Percentiles rank a stretch among this genome's conserved stretches.
phyloP scores from a whole-genome alignment of 129 eudicot species.

The Lactuca saligna region DNA sequence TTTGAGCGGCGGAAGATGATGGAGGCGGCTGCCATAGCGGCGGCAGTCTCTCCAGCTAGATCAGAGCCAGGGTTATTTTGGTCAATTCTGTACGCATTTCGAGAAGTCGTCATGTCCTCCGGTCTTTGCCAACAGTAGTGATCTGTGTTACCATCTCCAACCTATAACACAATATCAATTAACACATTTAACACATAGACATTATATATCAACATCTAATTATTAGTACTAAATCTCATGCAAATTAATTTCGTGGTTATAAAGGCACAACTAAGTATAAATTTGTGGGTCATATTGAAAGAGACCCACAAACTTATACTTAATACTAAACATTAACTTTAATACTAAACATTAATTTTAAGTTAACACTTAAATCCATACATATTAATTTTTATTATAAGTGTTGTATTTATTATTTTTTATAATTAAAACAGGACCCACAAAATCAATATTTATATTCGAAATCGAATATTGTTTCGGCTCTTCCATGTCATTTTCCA shows the following conservation, averaged over 20 bases:
- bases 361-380: not conserved
- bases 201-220: not conserved
- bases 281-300: not conserved
- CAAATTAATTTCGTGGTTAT: too few relatives aligned
- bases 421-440: not conserved
- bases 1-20: conserved; percentile 60
- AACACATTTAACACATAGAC: not conserved
- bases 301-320: conserved; percentile 8
- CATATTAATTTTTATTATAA: not conserved
- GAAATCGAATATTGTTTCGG: not conserved
- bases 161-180: conserved; percentile 28
- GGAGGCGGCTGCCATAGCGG: conserved; percentile 78
- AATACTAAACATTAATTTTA: not conserved
- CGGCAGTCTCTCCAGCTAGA: conserved; percentile 83
- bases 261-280: not conserved
- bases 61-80: conserved; percentile 75
- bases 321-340: not conserved
- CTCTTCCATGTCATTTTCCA: not conserved
- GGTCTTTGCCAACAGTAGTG: conserved; percentile 90
- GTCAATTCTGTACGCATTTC: conserved; percentile 63
- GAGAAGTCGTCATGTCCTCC: conserved; percentile 82
- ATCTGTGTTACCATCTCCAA: conserved; percentile 81
- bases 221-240: not conserved
- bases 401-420: not conserved
- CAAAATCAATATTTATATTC: not conserved